phyloP scores from a whole-genome alignment of 139 green algal genomes.

The Diplosphaera chodatii region DNA sequence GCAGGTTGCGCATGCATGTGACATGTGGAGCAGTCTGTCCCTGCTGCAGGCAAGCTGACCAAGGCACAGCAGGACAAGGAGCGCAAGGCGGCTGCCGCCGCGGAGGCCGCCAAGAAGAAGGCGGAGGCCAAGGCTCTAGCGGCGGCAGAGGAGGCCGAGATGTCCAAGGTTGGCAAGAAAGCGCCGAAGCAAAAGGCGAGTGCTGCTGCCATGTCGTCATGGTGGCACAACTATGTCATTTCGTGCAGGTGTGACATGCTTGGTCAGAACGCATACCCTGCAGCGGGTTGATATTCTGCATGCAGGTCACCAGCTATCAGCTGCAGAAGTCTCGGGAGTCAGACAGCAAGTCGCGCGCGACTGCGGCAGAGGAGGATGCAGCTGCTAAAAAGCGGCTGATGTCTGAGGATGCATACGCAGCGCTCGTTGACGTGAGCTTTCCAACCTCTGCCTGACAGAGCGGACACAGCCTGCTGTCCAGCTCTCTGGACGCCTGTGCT shows the following conservation, averaged over 20 bases:
- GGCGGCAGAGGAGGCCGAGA: background rate
- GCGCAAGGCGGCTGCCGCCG: background rate
- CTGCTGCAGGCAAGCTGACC: background rate
- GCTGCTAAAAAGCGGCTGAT: background rate
- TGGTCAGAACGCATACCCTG: no score
- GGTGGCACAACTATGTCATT: no score
- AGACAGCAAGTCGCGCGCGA: background rate
- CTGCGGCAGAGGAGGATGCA: background rate
- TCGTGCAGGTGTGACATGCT: no score
- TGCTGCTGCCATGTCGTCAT: no score
- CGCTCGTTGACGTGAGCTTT: background rate
- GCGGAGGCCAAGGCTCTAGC: background rate
- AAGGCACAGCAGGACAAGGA: background rate
- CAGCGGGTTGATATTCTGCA: no score
- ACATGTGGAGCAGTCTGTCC: no score
- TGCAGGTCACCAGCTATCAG: background rate
- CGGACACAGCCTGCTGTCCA: no score
- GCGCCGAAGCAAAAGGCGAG: slow-evolving; percentile 5
- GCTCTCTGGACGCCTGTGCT: no score
- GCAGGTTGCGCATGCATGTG: no score
- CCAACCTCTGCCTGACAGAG: no score
- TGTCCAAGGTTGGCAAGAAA: slow-evolving; percentile 3
- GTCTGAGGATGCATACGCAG: background rate
- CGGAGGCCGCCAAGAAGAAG: background rate
- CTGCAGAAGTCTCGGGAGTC: background rate